Conservation (phyloP, 495 filamentous ascomycete species). For the Bathelium albidoporum region DNA sequence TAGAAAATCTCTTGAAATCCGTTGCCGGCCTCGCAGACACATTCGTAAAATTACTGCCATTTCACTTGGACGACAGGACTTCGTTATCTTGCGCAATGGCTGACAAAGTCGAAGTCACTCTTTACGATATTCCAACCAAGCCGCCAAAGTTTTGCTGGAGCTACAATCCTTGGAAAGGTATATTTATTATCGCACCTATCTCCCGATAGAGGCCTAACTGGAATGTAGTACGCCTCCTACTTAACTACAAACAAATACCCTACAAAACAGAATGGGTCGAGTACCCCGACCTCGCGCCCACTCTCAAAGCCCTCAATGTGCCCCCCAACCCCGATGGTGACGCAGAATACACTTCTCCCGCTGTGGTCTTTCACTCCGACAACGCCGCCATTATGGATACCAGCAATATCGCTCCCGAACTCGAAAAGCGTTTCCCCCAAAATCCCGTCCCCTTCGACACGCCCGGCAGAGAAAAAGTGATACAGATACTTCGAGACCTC, state of each 20-base stretch:
- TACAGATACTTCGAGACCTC: slow-evolving; percentile 14
- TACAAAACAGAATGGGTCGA: slow-evolving; percentile 57
- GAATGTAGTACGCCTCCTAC: slow-evolving; percentile 39
- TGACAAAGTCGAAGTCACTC: not conserved
- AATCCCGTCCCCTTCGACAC: slow-evolving; percentile 43
- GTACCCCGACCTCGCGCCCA: slow-evolving; percentile 48
- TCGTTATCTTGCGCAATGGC: not conserved
- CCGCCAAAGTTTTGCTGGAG: not conserved
- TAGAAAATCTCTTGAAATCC: not conserved
- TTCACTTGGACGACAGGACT: not conserved
- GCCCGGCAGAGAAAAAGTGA: slow-evolving; percentile 29
- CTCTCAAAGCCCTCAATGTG: slow-evolving; percentile 31
- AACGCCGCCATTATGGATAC: slow-evolving; percentile 46
- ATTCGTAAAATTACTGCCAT: not conserved
- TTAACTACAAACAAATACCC: slow-evolving; percentile 51
- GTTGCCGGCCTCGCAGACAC: not conserved
- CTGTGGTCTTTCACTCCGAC: slow-evolving; percentile 38
- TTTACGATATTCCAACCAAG: not conserved
- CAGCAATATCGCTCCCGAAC: slow-evolving; percentile 36
- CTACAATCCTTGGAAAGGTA: not conserved
- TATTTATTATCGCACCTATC: not conserved
- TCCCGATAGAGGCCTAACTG: not conserved
- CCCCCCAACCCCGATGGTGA: slow-evolving; percentile 30
- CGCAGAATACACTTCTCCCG: slow-evolving; percentile 43
- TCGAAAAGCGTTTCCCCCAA: slow-evolving; percentile 43